Base-by-base conservation (phyloP, 1,139 yeast genomes). In the Meyerozyma guilliermondii region DNA sequence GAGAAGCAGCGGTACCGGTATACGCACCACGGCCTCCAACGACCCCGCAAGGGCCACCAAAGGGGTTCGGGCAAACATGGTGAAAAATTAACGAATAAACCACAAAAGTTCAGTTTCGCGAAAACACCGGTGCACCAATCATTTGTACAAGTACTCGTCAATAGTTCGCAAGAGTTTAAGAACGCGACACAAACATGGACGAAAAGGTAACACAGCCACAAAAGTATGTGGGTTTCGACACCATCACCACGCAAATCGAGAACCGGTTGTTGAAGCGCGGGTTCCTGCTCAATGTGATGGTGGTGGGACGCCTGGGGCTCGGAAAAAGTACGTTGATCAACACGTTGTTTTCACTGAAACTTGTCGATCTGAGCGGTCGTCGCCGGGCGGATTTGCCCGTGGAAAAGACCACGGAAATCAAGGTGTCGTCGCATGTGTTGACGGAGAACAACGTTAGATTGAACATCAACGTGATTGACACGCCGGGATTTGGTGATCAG, bases 401-500 rank as follows among this genome's bases (percentile, higher is more conserved):
- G 50, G 85, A 86, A 48, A 84, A 87, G 57, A 92, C 98, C 39
- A 82, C 96, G 5, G 98, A 91, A 60, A 86, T 92, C 62, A 79
- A 83, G 55, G 84, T 85, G 28, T 76, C 83, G 35, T 67, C 81
- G 28, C 95, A 87, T 56, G 57, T 63, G 26, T 69, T 91, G 51
- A 65, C 81, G 46, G 98, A 92, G 66, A 91, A 88, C 62, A 87
- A 86, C 52, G 98, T 92, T 46, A 81, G 83, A 46, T 79, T 92
- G 61, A 84, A 85, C 57, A 70, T 92, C 50, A 91, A 88, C 55
- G 82, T 91, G 46, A 87, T 92, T 60, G 98, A 92, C 62, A 92
- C 98, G 7, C 98, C 98, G 10, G 98, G 98, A 7, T 92, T 88
- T 70, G 98, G 96, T 34, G 98, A 92, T 68, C 96, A 87, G 66